Base-by-base conservation (phyloP, 1,284 basidiomycete species). In the Porodaedalea pini region DNA sequence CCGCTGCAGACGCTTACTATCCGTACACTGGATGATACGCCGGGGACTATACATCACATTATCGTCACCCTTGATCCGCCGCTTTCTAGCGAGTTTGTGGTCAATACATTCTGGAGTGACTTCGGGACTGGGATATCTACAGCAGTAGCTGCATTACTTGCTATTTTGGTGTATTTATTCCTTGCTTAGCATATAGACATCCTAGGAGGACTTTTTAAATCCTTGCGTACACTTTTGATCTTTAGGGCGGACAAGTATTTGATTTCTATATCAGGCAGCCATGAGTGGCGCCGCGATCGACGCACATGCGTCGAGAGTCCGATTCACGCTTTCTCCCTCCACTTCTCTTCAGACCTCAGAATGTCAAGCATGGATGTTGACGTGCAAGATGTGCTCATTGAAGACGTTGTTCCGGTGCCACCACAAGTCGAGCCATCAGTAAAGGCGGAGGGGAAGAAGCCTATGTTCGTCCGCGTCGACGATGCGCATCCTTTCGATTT, bases 401-500 rank as follows among this genome's bases (percentile, higher is more conserved):
- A 57, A 15, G 50, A 47, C 29, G 3, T 10, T 36, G 21, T 7
- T 4, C 43, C 37, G 13, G 8, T 40, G 15, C 32, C 13, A 37
- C 10, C 56, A 5, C 32, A 47, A n/a, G 21, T 31, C 13, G 48
- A 59, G 13, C 21, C 48, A 32, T 32, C 47, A 21, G 13, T 13
- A 7, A 56, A 51, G 15, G 53, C 48, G 29, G 56, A 61, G 13
- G 59, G 50, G 32, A 65, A 60, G 52, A 56, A 48, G 43, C 61
- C 62, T 2, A 56, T 56, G 36, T 53, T 73, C 29, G 74, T 80
- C 4, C 73, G 75, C 15, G 78, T 90, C 11, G 86, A 90, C 68
- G 86, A 88, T 53, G 76, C 78, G 0, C 88, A 90, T 67, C 88
- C 90, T 2, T 91, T 90, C 66, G 90, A 92, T 65, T 77, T 92